A percentile compares a stretch with the other conserved stretches of the same genome.
Conservation (phyloP, 495 filamentous ascomycete species). For the Penicillium antarcticum region DNA sequence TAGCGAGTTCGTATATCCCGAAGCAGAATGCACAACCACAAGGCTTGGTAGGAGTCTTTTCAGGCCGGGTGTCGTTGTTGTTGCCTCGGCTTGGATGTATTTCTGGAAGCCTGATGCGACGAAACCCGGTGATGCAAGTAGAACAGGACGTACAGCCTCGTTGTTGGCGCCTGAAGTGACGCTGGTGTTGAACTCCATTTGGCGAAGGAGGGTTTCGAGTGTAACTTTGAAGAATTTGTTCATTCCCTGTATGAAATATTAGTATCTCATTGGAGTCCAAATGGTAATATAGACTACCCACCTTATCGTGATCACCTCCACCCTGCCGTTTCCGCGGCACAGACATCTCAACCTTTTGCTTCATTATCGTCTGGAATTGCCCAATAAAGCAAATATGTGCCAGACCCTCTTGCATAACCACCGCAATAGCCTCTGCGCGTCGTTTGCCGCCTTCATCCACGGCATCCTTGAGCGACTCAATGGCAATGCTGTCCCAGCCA, state of each 20-base stretch:
- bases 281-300: conserved; percentile 12
- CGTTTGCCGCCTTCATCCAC: conserved; percentile 67
- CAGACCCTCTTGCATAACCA: conserved; percentile 91
- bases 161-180: conserved; percentile 34
- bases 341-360: conserved; percentile 79
- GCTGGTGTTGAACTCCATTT: conserved; percentile 67
- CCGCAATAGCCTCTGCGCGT: conserved; percentile 73
- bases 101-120: conserved; percentile 75
- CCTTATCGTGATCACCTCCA: conserved; percentile 64
- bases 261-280: background rate
- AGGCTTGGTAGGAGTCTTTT: conserved; percentile 65
- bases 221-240: conserved; percentile 77
- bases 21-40: conserved; percentile 78
- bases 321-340: conserved; percentile 75
- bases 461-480: conserved; percentile 74
- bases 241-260: conserved; percentile 52
- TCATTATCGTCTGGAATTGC: conserved; percentile 82
- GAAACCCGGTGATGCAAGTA: conserved; percentile 89
- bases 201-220: conserved; percentile 69
- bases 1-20: conserved; percentile 79
- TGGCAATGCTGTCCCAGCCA: conserved; percentile 89
- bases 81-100: conserved; percentile 70
- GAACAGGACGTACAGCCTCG: conserved; percentile 58
- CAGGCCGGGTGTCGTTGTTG: conserved; percentile 48
- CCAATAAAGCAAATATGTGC: conserved; percentile 94